Evolutionary conservation across 345 rosid genomes (phyloP), one percentile per base, ranked within the genome.

Genomic region (Aethionema arabicum): DNA sequence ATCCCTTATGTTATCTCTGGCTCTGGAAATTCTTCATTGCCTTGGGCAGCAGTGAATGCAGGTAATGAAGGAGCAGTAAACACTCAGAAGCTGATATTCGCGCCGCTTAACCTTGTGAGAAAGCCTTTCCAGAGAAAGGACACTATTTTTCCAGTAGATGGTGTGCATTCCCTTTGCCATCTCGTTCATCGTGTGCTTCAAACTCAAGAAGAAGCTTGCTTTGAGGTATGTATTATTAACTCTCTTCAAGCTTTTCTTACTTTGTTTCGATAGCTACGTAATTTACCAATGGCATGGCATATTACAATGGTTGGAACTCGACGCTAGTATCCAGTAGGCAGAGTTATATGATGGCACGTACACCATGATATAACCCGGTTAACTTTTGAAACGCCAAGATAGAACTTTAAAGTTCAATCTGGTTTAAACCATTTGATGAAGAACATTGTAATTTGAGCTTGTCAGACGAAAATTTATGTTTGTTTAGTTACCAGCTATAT

Each of bases 1-100:
- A 87, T 93, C 66, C 97, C 99, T 5, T 93, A 93, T 52, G 72
- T 87, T 63, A 79, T 89, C 53, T 85, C 91, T 52, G 76, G 83
- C 69, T 74, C 90, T 40, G 93, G 80, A 56, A 78, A 72, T 47
- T 77, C 97, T 57, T 81, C 96, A 56, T 73, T 89, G 74, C 72
- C 88, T 38, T 87, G 85, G 91, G 79, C 85, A 63, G 80, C 88
- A 31, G 62, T 71, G 42, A 69, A 71, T 42, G 85, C 80, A 49
- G 75, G 72, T 70, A 77, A 83, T 45, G 77, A 76, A 42, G 77
- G 80, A 60, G 62, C 68, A 47, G 51, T 76, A 44, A 86, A 79
- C 43, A 78, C 78, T 6, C 92, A 82, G 51, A 85, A 81, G 73
- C 79, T 81, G 54, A 73, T 78, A 37, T 83, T 82, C 38, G 76